Evolutionary conservation across 148 eudicot genomes (phyloP).

Genomic region (Gaultheria prostrata): DNA sequence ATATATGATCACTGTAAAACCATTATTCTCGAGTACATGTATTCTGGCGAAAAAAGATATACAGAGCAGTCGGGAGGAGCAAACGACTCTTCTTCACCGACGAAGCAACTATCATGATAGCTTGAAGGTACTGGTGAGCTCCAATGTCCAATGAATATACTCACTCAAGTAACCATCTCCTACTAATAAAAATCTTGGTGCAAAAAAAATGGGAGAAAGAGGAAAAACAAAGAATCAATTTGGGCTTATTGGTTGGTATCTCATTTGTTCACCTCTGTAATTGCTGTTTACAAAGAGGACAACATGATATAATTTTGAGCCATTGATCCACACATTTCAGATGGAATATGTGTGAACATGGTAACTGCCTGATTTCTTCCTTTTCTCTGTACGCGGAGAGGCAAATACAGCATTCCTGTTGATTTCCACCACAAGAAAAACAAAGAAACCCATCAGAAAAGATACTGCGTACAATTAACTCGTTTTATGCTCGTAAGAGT

Average conservation of each 20-base stretch:
- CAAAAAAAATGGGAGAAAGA: background rate
- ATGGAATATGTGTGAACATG: slow-evolving; percentile 78
- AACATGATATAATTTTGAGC: slow-evolving; percentile 83
- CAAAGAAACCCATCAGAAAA: background rate
- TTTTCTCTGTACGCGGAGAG: slow-evolving; percentile 72
- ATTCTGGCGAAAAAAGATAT: background rate
- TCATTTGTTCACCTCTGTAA: slow-evolving; percentile 33
- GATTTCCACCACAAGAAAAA: background rate
- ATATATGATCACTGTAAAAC: background rate
- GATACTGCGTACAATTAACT: background rate
- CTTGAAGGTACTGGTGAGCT: slow-evolving; percentile 22
- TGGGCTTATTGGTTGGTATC: background rate
- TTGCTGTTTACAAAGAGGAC: slow-evolving; percentile 89
- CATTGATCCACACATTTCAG: slow-evolving; percentile 89
- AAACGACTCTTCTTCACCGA: background rate
- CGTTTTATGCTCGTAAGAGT: background rate
- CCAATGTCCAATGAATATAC: slow-evolving; percentile 17
- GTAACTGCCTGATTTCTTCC: slow-evolving; percentile 79
- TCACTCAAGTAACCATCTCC: slow-evolving; percentile 20
- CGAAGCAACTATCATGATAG: background rate
- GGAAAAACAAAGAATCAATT: background rate
- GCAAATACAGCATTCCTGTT: slow-evolving; percentile 93
- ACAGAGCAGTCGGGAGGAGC: background rate
- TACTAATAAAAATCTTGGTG: background rate
- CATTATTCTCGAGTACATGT: background rate